phyloP scores from a whole-genome alignment of 73 alveolate species.

The Paraurostyla sp. region DNA sequence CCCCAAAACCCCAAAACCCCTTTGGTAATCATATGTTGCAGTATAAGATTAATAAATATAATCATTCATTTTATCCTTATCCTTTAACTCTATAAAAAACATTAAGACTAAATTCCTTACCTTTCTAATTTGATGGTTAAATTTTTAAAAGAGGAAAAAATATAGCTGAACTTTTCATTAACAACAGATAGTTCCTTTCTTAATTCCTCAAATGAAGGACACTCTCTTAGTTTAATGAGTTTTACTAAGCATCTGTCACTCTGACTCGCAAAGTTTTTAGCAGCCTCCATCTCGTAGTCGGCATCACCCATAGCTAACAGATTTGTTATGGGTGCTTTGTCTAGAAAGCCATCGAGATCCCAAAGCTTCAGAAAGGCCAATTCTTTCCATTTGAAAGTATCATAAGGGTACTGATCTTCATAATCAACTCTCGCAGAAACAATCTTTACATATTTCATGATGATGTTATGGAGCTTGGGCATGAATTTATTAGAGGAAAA shows the following conservation, averaged over 20 bases:
- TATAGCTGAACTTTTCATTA: conserved; percentile 71
- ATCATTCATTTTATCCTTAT: not conserved
- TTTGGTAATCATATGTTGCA: too few relatives aligned
- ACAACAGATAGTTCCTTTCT: conserved; percentile 79
- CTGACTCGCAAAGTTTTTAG: conserved; percentile 66
- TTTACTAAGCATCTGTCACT: conserved; percentile 69
- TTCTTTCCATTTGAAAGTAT: conserved; percentile 80
- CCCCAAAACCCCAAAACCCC: too few relatives aligned
- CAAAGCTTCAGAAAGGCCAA: conserved; percentile 66
- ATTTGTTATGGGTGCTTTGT: conserved; percentile 71
- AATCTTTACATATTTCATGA: conserved; percentile 71
- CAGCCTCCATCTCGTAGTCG: conserved; percentile 87
- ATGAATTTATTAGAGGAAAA: conserved; percentile 71
- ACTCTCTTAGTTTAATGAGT: conserved; percentile 83
- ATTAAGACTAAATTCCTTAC: not conserved
- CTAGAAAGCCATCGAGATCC: not conserved
- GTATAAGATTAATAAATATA: too few relatives aligned
- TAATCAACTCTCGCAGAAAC: conserved; percentile 81
- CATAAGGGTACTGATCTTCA: conserved; percentile 76
- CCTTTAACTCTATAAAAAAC: not conserved
- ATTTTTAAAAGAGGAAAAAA: conserved; percentile 77
- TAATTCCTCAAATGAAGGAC: conserved; percentile 86
- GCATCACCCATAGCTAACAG: conserved; percentile 84
- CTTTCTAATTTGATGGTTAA: conserved; percentile 87
- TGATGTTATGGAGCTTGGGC: conserved; percentile 63